A percentile compares a stretch with the other conserved stretches of the same genome.
Conservation (phyloP, 306 rosid genomes). For the Calophaca sinica region DNA sequence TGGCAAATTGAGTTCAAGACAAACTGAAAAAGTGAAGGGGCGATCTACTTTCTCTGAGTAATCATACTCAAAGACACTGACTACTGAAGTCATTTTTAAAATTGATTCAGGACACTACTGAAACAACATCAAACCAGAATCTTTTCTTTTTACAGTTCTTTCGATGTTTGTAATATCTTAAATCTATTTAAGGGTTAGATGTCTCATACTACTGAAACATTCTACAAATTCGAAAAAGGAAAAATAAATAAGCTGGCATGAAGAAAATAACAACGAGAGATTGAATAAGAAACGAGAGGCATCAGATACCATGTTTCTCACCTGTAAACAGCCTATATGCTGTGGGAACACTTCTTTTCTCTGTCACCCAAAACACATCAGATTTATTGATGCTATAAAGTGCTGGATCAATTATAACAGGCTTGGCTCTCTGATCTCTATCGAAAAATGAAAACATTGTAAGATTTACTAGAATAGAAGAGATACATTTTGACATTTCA, state of each 20-base stretch:
- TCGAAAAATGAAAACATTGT: neutral
- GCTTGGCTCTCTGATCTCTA: slow-evolving; percentile 65
- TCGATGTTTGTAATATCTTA: neutral
- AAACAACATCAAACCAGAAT: no score
- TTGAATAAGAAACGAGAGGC: slow-evolving; percentile 32
- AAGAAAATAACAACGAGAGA: neutral
- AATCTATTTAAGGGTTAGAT: slow-evolving; percentile 28
- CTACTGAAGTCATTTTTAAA: no score
- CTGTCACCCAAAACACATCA: slow-evolving; percentile 62
- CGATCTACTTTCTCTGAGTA: no score
- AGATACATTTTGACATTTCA: neutral
- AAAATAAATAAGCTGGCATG: neutral
- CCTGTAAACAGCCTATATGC: slow-evolving; percentile 90
- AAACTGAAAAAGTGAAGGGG: no score
- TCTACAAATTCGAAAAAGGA: slow-evolving; percentile 20
- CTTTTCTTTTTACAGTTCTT: no score
- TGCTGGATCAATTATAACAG: slow-evolving; percentile 62
- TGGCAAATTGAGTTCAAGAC: no score
- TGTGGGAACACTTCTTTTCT: slow-evolving; percentile 62
- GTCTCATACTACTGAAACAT: slow-evolving; percentile 37
- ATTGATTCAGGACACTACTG: no score
- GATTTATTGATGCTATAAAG: slow-evolving; percentile 57
- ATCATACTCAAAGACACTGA: no score
- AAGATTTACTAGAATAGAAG: no score
- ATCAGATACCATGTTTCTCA: slow-evolving; percentile 44